Base-by-base conservation (phyloP, 192 early-diverging fungal genomes). In the Spizellomyces punctatus region DNA sequence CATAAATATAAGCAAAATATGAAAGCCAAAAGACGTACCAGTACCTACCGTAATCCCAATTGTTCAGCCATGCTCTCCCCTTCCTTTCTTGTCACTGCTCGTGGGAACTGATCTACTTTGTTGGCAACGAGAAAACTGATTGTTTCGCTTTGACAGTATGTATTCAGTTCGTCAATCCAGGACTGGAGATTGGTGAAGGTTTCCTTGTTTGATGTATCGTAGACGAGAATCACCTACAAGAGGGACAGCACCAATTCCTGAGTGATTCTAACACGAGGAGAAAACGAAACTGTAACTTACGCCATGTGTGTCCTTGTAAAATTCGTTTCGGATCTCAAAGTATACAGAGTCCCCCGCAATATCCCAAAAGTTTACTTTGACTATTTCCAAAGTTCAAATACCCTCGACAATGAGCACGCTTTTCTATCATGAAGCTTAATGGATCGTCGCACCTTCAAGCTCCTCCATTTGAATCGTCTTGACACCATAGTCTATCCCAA, bases 351-450 rank as follows among this genome's bases (percentile, higher is more conserved):
- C 82, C 0, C 86, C 86, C 22, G 80, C 82, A 58, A 80, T 69
- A 71, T 88, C 86, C 86, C 86, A 88, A 76, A 88, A 88, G 62
- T 85, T 86, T 14, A 88, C 77, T 74, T 88, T 88, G 8, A 88
- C 86, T 83, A 48, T 10, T 19, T 43, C 27, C n/a, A 17, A 57
- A 44, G 14, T 17, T 12, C 4, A 6, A 44, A 42, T 6, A 10
- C 17, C 17, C 1, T 54, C 12, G 2, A n/a, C 17, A n/a, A 54
- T 12, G 17, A 12, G 14, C 17, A n/a, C 14, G 50, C 50, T 54
- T 54, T 54, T n/a, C 10, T 54, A 54, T 54, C 0, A 0, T 2
- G 50, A 54, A 54, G 14, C 50, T 54, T 54, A 54, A 12, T 19
- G 2, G 12, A 12, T 54, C 4, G 50, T 2, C 17, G 58, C 45